A percentile compares a stretch with the other conserved stretches of the same genome.
Evolutionary conservation across 2,329 filamentous ascomycete species (phyloP).

Genomic region (Scopulariopsis brevicaulis): DNA sequence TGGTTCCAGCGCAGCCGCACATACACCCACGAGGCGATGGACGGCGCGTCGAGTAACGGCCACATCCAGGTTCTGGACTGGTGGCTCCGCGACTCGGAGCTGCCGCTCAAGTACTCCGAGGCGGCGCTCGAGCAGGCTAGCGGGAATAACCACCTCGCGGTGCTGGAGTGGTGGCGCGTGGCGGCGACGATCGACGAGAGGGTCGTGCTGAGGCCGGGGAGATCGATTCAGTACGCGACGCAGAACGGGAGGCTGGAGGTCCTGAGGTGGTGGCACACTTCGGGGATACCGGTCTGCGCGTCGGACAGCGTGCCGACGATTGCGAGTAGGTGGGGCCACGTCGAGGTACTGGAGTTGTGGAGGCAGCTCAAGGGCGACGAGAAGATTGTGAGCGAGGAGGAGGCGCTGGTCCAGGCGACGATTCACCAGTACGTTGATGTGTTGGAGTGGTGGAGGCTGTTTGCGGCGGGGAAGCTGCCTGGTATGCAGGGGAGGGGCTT

Average conservation of each 20-base stretch:
- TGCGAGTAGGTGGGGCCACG: slow-evolving; percentile 75
- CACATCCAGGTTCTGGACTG: slow-evolving; percentile 80
- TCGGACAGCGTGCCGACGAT: slow-evolving; percentile 75
- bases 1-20: slow-evolving; percentile 61
- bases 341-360: slow-evolving; percentile 77
- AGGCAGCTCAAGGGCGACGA: slow-evolving; percentile 54
- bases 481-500: slow-evolving; percentile 45
- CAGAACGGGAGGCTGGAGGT: slow-evolving; percentile 71
- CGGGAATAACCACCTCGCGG: slow-evolving; percentile 69
- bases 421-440: slow-evolving; percentile 77
- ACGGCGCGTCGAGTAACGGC: slow-evolving; percentile 76
- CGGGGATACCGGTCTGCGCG: slow-evolving; percentile 67
- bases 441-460: slow-evolving; percentile 84
- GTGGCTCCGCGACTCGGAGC: slow-evolving; percentile 72
- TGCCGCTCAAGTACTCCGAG: slow-evolving; percentile 78
- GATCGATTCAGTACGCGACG: slow-evolving; percentile 71
- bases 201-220: slow-evolving; percentile 64
- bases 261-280: slow-evolving; percentile 80
- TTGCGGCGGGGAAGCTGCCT: slow-evolving; percentile 42
- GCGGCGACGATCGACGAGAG: slow-evolving; percentile 48
- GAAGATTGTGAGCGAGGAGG: slow-evolving; percentile 64
- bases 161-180: slow-evolving; percentile 89
- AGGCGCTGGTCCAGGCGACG: slow-evolving; percentile 77
- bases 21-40: slow-evolving; percentile 74
- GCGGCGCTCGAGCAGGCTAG: slow-evolving; percentile 80